These are phyloP conservation scores for Mortierella sp. DNA, from an alignment of 371 early-diverging fungal genomes.

Conservation along the genomic window DNA sequence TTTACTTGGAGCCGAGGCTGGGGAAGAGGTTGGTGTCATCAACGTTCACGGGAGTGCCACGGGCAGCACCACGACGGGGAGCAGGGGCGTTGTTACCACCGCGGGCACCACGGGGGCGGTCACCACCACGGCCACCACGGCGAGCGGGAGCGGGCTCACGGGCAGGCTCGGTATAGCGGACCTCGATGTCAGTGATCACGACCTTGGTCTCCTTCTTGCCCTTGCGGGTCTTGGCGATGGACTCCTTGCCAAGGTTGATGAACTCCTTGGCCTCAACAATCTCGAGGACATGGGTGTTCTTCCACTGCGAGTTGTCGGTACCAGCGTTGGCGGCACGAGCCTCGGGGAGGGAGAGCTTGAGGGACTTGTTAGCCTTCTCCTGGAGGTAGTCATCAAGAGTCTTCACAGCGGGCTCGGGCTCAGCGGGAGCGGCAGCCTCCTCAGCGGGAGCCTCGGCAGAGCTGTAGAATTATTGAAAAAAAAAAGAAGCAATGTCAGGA, in stretches of 20 bases:
- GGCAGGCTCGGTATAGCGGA: conserved; percentile 61
- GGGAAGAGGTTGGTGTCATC: conserved; percentile 84
- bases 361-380: conserved; percentile 70
- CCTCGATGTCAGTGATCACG: conserved; percentile 65
- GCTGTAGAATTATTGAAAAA: neutral
- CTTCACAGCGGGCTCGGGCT: conserved; percentile 76
- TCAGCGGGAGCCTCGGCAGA: conserved; percentile 20
- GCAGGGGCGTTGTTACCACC: conserved; percentile 38
- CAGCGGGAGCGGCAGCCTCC: conserved; percentile 54
- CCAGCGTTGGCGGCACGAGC: conserved; percentile 88
- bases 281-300: conserved; percentile 75
- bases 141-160: conserved; percentile 53
- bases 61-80: conserved; percentile 54
- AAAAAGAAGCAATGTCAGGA: neutral
- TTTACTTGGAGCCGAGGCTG: conserved; percentile 73
- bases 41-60: conserved; percentile 69
- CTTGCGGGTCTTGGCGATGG: conserved; percentile 47
- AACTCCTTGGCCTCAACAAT: conserved; percentile 72
- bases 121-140: conserved; percentile 37
- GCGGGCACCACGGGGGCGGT: conserved; percentile 47
- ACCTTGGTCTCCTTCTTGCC: conserved; percentile 70
- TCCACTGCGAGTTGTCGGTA: conserved; percentile 80
- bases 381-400: conserved; percentile 84
- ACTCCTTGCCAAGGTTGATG: conserved; percentile 70
- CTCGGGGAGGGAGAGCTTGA: conserved; percentile 63